These are phyloP conservation scores for Eucalyptus viminalis DNA, from an alignment of 345 rosid species.

Conservation along the genomic window DNA sequence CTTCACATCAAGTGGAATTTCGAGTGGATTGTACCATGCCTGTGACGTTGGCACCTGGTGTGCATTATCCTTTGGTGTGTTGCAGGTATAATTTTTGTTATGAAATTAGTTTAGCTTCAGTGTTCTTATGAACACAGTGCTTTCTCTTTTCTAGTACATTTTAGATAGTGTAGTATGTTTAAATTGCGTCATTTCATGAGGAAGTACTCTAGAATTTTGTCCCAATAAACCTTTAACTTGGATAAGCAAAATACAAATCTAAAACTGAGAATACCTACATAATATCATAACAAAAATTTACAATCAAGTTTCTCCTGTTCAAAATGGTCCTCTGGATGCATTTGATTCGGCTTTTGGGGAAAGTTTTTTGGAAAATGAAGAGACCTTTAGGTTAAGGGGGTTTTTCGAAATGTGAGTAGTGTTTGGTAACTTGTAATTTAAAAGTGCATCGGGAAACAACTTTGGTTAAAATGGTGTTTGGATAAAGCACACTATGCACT, in stretches of 20 bases:
- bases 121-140: not conserved
- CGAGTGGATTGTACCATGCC: conserved; percentile 94
- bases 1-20: conserved; percentile 80
- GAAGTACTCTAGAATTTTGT: not conserved
- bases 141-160: not conserved
- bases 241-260: not conserved
- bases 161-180: not conserved
- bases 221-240: not conserved
- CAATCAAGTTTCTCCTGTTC: not conserved
- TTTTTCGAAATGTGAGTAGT: not conserved
- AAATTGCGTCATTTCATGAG: not conserved
- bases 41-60: conserved; percentile 98
- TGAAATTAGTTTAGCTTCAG: not conserved
- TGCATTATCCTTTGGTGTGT: conserved; percentile 51
- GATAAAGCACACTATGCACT: not conserved
- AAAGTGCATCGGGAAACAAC: not conserved
- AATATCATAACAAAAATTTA: not conserved
- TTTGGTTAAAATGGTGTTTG: not conserved
- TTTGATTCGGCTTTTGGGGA: not conserved
- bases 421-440: not conserved
- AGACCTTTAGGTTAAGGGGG: not conserved
- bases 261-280: not conserved
- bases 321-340: not conserved
- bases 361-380: not conserved
- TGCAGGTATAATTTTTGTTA: conserved; percentile 51